Percentiles rank a stretch among this genome's conserved stretches.
These are phyloP conservation scores for Setaria viridis DNA, from an alignment of 202 grass and related monocot genomes.

Conservation along the genomic window DNA sequence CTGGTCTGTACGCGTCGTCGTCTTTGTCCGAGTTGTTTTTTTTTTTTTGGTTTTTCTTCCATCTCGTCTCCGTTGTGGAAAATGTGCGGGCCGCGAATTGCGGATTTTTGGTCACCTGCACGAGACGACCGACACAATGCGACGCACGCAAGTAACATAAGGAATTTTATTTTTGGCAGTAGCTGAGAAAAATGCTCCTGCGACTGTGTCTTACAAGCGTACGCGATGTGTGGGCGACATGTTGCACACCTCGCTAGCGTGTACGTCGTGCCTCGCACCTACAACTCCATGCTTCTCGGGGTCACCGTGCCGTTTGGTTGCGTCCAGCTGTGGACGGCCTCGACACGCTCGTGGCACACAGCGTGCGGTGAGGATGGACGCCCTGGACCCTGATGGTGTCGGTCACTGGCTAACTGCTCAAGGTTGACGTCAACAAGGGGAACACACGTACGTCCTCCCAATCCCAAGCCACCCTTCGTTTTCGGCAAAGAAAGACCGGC, in stretches of 20 bases:
- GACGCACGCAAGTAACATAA: background rate
- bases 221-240: background rate
- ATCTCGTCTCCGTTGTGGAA: conserved; percentile 24
- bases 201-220: background rate
- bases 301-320: too few species aligned
- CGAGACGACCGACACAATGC: conserved; percentile 33
- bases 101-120: conserved; percentile 33
- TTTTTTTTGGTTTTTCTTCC: too few species aligned
- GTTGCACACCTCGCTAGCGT: background rate
- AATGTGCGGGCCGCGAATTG: conserved; percentile 40
- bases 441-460: background rate
- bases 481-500: conserved; percentile 18
- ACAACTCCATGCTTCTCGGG: conserved; percentile 5
- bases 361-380: background rate
- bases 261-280: background rate
- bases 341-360: background rate
- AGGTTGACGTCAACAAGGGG: background rate
- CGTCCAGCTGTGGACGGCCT: background rate
- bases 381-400: background rate
- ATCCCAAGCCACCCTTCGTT: background rate
- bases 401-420: background rate
- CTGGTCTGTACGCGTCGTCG: background rate
- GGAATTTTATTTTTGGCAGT: background rate
- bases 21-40: background rate
- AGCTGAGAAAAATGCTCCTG: background rate